phyloP scores from a whole-genome alignment of 1,284 basidiomycete genomes.

The Sphaerobolus stellatus region DNA sequence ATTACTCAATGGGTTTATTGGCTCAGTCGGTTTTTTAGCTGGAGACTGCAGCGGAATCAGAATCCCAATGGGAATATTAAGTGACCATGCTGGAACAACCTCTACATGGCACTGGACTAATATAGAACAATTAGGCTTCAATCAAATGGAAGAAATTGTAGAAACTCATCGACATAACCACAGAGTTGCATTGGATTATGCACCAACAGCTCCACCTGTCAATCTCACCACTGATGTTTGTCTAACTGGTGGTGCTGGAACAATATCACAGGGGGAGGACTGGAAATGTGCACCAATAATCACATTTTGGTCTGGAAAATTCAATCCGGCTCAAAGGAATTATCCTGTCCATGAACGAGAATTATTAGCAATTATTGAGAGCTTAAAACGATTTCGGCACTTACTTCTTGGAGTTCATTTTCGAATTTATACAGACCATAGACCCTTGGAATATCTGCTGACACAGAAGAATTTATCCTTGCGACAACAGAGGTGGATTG shows the following conservation, averaged over 20 bases:
- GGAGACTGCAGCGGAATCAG: conserved; percentile 17
- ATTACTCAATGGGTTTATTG: conserved; percentile 24
- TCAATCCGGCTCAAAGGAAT: conserved; percentile 31
- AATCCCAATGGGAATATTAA: conserved; percentile 23
- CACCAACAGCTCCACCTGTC: conserved; percentile 16
- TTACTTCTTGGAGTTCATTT: conserved; percentile 31
- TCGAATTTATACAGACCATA: conserved; percentile 34
- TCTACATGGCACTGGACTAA: conserved; percentile 21
- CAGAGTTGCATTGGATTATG: conserved; percentile 24
- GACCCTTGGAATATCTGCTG: conserved; percentile 30
- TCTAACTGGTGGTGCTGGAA: conserved; percentile 20
- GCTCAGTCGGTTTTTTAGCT: conserved; percentile 26
- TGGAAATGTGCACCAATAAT: conserved; percentile 18
- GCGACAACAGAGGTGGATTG: conserved; percentile 32
- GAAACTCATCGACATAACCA: conserved; percentile 18
- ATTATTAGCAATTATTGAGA: conserved; percentile 24
- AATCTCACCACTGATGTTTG: conserved; percentile 24
- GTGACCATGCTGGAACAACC: conserved; percentile 14
- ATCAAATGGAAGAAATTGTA: conserved; percentile 25
- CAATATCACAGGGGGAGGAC: conserved; percentile 22
- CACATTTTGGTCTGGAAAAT: conserved; percentile 30
- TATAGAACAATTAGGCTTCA: conserved; percentile 29
- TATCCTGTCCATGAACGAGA: conserved; percentile 30
- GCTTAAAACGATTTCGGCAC: conserved; percentile 19
- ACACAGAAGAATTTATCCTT: conserved; percentile 33